Evolutionary conservation across 108 stramenopile species (phyloP), one percentile per base, ranked within the genome.

Genomic region (Stephanodiscus triporus): DNA sequence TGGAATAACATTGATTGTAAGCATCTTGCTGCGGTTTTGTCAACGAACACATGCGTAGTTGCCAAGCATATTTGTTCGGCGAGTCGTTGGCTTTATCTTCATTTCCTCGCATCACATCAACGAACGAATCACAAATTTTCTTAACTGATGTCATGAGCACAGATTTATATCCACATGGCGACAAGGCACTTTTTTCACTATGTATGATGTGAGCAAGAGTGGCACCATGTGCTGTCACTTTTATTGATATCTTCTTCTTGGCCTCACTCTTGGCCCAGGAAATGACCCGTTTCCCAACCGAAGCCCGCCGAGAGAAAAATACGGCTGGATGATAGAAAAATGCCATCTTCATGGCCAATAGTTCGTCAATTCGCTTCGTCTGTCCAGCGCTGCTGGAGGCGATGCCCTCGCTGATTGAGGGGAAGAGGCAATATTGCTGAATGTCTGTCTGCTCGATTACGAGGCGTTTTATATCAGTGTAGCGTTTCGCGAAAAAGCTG

Each of bases 1-100:
- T 71, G 42, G 43, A 30, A 63, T 87, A 88, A 27, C 82, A 84
- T 22, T 51, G 56, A n/a, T 84, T 75, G 68, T 92, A 92, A 7
- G 72, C 78, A 43, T 20, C 17, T 26, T 78, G 71, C 45, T 91
- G 91, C 14, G 47, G 11, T 9, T 32, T 40, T 26, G 77, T 26
- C 68, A 89, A 76, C 20, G 67, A 42, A 49, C 88, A 91, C 9
- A 45, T 37, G 24, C 73, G 78, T 14, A 84, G 20, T 36, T 89
- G 80, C 88, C 87, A 88, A 17, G 56, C 20, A 36, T 34, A 29
- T 5, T 53, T 30, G 26, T 61, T 55, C 27, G 19, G 10, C 23
- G 26, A 42, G 9, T 50, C 47, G 19, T 30, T 48, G 19, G 50
- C 1, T 37, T 40, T 22, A 50, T 11, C 32, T 8, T 42, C 61